Conservation (phyloP, 2,329 filamentous ascomycete genomes). For the Fusarium sp. region DNA sequence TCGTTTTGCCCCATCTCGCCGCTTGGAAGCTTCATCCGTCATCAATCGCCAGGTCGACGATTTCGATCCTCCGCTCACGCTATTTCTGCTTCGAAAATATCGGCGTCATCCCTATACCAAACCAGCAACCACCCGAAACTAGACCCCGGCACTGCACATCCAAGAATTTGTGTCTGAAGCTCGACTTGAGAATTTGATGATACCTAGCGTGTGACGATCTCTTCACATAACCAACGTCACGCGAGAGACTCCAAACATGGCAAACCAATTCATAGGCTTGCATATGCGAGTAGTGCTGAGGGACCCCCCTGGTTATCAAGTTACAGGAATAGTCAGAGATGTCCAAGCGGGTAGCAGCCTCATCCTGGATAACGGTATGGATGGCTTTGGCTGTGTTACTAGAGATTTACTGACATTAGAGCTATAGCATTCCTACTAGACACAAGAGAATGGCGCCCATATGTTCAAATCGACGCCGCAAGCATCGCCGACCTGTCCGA, state of each 20-base stretch:
- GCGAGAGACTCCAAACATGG: slow-evolving; percentile 48
- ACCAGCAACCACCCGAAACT: background rate
- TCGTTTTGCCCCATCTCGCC: slow-evolving; percentile 32
- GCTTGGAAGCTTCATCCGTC: slow-evolving; percentile 25
- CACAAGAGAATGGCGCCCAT: slow-evolving; percentile 53
- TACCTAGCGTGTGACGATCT: slow-evolving; percentile 25
- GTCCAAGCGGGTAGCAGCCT: slow-evolving; percentile 74
- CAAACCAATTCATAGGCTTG: slow-evolving; percentile 76
- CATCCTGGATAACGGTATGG: slow-evolving; percentile 75
- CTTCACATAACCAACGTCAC: slow-evolving; percentile 20
- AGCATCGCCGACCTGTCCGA: slow-evolving; percentile 59
- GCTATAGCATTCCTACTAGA: slow-evolving; percentile 52
- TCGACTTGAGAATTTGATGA: slow-evolving; percentile 36
- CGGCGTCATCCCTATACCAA: background rate
- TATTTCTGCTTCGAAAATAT: background rate
- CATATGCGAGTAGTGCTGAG: slow-evolving; percentile 78
- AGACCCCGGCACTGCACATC: slow-evolving; percentile 5
- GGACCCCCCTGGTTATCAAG: slow-evolving; percentile 68
- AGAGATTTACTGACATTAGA: slow-evolving; percentile 9
- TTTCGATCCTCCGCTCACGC: slow-evolving; percentile 15
- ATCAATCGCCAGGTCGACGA: slow-evolving; percentile 18
- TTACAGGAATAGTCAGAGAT: slow-evolving; percentile 75
- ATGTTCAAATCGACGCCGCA: slow-evolving; percentile 57
- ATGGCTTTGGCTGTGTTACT: background rate
- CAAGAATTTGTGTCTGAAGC: slow-evolving; percentile 7